Percentiles rank a stretch among this genome's conserved stretches.
phyloP scores from a whole-genome alignment of 306 rosid species.

The Cucurbita argyrosperma region DNA sequence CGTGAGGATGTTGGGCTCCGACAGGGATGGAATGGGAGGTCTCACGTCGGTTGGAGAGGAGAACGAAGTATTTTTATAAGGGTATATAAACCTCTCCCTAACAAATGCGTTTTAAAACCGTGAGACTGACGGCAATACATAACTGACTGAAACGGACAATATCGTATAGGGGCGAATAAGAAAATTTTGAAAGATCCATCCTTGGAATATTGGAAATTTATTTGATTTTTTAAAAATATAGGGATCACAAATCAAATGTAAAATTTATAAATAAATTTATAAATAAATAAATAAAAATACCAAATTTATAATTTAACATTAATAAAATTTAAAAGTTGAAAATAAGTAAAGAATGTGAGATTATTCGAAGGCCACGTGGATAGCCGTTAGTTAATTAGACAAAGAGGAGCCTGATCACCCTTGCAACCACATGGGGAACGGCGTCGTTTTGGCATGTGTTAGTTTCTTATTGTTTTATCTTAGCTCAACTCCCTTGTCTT shows the following conservation, averaged over 20 bases:
- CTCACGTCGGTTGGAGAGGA: too few species aligned
- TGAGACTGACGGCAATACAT: too few species aligned
- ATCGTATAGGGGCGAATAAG: too few species aligned
- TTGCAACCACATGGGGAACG: conserved; percentile 2
- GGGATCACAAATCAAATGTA: background rate
- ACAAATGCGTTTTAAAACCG: too few species aligned
- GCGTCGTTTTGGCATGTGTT: conserved; percentile 4
- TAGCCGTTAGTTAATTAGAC: background rate
- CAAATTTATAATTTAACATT: background rate
- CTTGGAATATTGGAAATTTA: background rate
- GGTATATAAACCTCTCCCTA: too few species aligned
- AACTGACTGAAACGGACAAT: too few species aligned
- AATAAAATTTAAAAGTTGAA: background rate
- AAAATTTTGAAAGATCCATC: too few species aligned
- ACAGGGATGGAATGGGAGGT: too few species aligned
- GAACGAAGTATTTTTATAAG: too few species aligned
- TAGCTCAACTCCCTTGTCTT: background rate
- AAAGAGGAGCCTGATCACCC: background rate
- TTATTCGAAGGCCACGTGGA: background rate
- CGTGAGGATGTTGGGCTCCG: too few species aligned
- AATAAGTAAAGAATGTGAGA: background rate
- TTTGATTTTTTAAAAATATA: background rate
- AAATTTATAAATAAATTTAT: background rate
- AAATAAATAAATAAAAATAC: background rate
- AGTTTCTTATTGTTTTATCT: background rate